A percentile compares a stretch with the other conserved stretches of the same genome.
Conservation (phyloP, 2,329 filamentous ascomycete species). For the Colletotrichum sp. region DNA sequence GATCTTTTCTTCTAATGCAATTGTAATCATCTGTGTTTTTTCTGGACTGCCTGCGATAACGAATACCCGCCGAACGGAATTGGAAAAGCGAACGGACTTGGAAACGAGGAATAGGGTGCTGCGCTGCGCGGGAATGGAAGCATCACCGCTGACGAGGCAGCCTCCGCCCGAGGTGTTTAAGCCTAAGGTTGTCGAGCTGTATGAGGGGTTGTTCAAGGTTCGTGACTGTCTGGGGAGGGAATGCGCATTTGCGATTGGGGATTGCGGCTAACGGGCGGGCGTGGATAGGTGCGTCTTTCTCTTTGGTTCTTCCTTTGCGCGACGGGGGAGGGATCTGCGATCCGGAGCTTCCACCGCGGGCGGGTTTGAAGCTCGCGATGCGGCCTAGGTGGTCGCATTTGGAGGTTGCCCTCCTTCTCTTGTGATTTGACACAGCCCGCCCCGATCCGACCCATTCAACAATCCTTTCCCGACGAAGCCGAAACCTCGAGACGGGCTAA, state of each 20-base stretch:
- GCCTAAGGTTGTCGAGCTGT: slow-evolving; percentile 91
- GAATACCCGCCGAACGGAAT: background rate
- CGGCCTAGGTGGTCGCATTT: background rate
- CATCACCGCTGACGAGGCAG: slow-evolving; percentile 93
- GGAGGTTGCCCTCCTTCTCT: background rate
- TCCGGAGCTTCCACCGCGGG: background rate
- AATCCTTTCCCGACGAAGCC: background rate
- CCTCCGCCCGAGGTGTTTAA: slow-evolving; percentile 88
- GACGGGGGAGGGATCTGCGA: background rate
- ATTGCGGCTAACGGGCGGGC: background rate
- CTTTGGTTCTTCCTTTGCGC: background rate
- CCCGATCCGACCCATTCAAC: background rate
- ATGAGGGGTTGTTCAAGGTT: slow-evolving; percentile 83
- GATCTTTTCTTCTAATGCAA: background rate
- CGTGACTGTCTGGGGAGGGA: background rate
- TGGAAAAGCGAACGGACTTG: background rate
- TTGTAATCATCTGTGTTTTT: background rate
- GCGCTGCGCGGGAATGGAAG: slow-evolving; percentile 66
- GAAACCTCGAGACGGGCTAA: background rate
- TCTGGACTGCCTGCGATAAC: background rate
- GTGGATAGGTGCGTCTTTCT: background rate
- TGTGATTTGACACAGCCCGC: background rate
- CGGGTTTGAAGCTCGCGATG: background rate
- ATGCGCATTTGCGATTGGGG: background rate
- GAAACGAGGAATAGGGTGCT: background rate